Evolutionary conservation across 192 early-diverging fungal genomes (phyloP), one percentile per base, ranked within the genome.

Genomic region (Coemansia sp.): DNA sequence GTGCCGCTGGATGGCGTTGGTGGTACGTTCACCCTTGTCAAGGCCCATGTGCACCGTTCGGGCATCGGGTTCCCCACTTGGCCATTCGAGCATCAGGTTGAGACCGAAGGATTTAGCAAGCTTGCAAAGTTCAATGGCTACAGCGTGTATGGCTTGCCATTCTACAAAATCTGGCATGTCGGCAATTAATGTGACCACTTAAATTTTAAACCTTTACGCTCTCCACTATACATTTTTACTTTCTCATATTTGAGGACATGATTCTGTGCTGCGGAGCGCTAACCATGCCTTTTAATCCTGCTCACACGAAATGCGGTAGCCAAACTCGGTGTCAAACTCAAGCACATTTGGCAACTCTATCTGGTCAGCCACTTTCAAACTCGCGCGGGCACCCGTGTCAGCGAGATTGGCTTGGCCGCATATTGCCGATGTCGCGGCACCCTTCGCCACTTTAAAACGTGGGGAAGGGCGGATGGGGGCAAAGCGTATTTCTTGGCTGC

Each of bases 51-150:
- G 16, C 90, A 92, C 68, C 89, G 89, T 2, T 83, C 85, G 24
- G 90, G 89, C 4, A 84, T 88, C 27, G 80, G 81, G 8, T 92
- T 90, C 50, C 88, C 89, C 2, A 67, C 86, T 2, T 84, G 84
- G 64, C 79, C 87, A 46, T 86, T 87, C 33, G 81, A 87, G 35
- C 90, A 90, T 62, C 83, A 87, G 61, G 86, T 92, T 7, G 90
- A 92, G 67, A 90, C 88, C 36, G 90, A 92, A 74, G 90, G 89
- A 0, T 78, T 92, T 66, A 89, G 87, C 13, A 92, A 88, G 68
- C 86, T 90, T 70, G 89, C 89, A 53, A 89, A 88, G 66, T 81
- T 72, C 0, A 54, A 87, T 46, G 89, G 89, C 1, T 90, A 81
- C 62, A 79, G 79, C 27, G 85, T 90, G 4, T 88, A 69, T 69